Conservation (phyloP, 148 eudicot species). For the Limonium bicolor region DNA sequence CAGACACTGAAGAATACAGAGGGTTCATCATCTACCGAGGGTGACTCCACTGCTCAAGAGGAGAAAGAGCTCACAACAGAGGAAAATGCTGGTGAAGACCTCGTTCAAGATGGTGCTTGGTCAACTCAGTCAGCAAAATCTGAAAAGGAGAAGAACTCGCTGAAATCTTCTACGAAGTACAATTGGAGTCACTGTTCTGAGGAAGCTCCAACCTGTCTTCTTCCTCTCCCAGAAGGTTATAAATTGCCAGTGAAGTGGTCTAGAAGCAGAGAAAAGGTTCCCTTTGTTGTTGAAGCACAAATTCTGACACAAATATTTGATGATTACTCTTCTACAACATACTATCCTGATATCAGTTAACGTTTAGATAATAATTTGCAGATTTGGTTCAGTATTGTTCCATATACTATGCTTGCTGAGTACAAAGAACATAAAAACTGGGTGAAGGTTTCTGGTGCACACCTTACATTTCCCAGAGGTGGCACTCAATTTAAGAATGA, state of each 20-base stretch:
- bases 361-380: slow-evolving; percentile 19
- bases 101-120: slow-evolving; percentile 21
- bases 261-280: slow-evolving; percentile 61
- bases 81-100: slow-evolving; percentile 12
- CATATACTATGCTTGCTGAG: slow-evolving; percentile 47
- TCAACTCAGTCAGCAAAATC: slow-evolving; percentile 30
- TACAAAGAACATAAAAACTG: slow-evolving; percentile 48
- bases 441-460: slow-evolving; percentile 46
- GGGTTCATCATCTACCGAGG: too few species aligned
- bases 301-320: background rate
- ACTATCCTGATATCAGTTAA: slow-evolving; percentile 2
- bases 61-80: slow-evolving; percentile 11
- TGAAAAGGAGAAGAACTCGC: slow-evolving; percentile 23
- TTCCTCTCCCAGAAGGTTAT: slow-evolving; percentile 52
- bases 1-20: too few species aligned
- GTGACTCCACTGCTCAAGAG: background rate
- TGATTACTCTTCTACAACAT: background rate
- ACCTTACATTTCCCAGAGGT: slow-evolving; percentile 53
- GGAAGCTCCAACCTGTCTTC: slow-evolving; percentile 55
- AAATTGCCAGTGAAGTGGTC: slow-evolving; percentile 48
- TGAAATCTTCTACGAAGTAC: slow-evolving; percentile 9
- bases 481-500: slow-evolving; percentile 58
- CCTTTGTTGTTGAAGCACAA: slow-evolving; percentile 1
- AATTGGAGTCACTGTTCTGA: slow-evolving; percentile 48
- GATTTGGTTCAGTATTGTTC: slow-evolving; percentile 62